Base-by-base conservation (phyloP, 495 filamentous ascomycete genomes). In the Darksidea phi region DNA sequence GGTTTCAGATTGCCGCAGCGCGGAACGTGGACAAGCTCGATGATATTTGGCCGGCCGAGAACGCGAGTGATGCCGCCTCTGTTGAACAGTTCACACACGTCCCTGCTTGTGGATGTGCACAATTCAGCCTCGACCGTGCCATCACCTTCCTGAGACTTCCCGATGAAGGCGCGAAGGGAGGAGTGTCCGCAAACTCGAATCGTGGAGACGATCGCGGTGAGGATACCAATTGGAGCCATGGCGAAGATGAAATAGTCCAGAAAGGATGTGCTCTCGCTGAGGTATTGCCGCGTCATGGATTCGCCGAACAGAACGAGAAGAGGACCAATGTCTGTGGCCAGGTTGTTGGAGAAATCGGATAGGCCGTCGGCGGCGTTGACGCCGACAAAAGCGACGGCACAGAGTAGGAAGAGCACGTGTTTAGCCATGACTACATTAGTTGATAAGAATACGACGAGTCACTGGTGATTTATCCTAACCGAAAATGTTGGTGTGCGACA, bases 281-380 rank as follows among this genome's bases (percentile, higher is more conserved):
- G 76, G 54, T 80, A 85, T 68, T 86, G 83, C 61, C 76, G 81
- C 0, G 82, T 70, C 8, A 71, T 61, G 13, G 70, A 48, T 46
- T 71, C 67, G n/a, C 68, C 67, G 17, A 71, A 71, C 1, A 70
- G 37, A 12, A 63, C 21, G n/a, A 71, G 49, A 18, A 71, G n/a
- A 6, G 67, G 63, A 0, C 36, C 68, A n/a, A 70, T 43, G 32
- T 71, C 63, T 3, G 59, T 45, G 13, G 75, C 76, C 28, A 32
- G 28, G 10, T 32, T 10, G 10, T 32, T 32, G 28, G 28, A 4
- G 28, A 32, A 32, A 10, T 32, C 28, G 28, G 4, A 3, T 10
- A 32, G n/a, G n/a, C n/a, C 28, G 10, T 32, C 10, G 28, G 3
- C 28, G 28, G 3, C 28, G 28, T 32, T 32, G 28, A 32, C 28